Evolutionary conservation across 2,329 filamentous ascomycete species (phyloP).

Genomic region (Xylaria sp.): DNA sequence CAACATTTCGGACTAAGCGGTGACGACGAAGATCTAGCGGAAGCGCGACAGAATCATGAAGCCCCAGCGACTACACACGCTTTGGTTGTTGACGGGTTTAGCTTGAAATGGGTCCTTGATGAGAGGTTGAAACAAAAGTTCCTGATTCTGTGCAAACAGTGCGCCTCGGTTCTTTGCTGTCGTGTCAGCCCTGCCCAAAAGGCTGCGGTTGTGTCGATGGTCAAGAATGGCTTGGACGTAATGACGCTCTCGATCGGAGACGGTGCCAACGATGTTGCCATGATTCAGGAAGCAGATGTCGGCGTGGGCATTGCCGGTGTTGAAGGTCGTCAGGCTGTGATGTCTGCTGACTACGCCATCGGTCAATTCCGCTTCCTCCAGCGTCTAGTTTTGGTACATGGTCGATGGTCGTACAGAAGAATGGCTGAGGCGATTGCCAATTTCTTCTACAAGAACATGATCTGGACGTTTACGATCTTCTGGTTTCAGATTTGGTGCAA

Average conservation of each 20-base stretch:
- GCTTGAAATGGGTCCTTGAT: slow-evolving; percentile 85
- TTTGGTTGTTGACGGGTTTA: slow-evolving; percentile 93
- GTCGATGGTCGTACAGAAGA: slow-evolving; percentile 94
- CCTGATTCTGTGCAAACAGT: slow-evolving; percentile 93
- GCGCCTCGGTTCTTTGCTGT: slow-evolving; percentile 95
- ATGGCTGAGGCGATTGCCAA: slow-evolving; percentile 95
- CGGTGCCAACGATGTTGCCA: slow-evolving; percentile 94
- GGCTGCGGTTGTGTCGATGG: slow-evolving; percentile 94
- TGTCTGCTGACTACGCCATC: slow-evolving; percentile 96
- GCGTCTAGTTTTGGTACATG: slow-evolving; percentile 86
- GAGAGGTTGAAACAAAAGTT: slow-evolving; percentile 90
- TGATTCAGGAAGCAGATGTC: slow-evolving; percentile 98
- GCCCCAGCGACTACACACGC: slow-evolving; percentile 89
- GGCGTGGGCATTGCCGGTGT: slow-evolving; percentile 94
- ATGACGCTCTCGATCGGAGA: slow-evolving; percentile 96
- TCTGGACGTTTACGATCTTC: slow-evolving; percentile 96
- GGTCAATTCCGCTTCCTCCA: slow-evolving; percentile 92
- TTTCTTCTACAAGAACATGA: slow-evolving; percentile 99
- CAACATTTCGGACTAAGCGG: slow-evolving; percentile 80
- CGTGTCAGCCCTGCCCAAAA: slow-evolving; percentile 97
- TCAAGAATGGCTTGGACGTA: slow-evolving; percentile 93
- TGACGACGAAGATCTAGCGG: slow-evolving; percentile 82
- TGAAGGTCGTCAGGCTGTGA: slow-evolving; percentile 90
- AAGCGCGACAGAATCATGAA: slow-evolving; percentile 83
- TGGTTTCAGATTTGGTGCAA: slow-evolving; percentile 97